Conservation (phyloP, 2,329 filamentous ascomycete genomes). For the Coleophoma eucalyptorum region DNA sequence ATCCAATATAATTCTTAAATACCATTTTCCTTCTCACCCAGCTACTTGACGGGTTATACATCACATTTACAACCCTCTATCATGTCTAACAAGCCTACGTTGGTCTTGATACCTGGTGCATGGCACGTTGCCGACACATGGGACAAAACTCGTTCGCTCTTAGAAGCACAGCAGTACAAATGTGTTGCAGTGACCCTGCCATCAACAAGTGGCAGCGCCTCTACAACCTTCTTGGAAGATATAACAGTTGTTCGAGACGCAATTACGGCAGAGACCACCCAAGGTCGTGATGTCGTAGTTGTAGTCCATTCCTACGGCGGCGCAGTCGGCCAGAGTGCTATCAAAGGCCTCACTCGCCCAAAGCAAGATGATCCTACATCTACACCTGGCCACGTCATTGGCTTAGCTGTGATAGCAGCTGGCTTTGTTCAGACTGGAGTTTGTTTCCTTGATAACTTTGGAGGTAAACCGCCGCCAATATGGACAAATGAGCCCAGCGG, state of each 20-base stretch:
- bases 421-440: slow-evolving; percentile 31
- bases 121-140: slow-evolving; percentile 39
- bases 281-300: slow-evolving; percentile 35
- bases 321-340: slow-evolving; percentile 30
- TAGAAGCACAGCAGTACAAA: slow-evolving; percentile 24
- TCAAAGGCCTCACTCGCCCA: slow-evolving; percentile 32
- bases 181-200: slow-evolving; percentile 30
- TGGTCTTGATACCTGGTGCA: slow-evolving; percentile 43
- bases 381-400: slow-evolving; percentile 29
- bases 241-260: slow-evolving; percentile 29
- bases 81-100: slow-evolving; percentile 22
- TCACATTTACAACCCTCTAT: background rate
- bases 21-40: too few relatives aligned
- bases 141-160: slow-evolving; percentile 29
- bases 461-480: slow-evolving; percentile 31
- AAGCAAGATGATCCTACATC: slow-evolving; percentile 7
- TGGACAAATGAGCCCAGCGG: slow-evolving; percentile 34
- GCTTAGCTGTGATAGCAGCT: slow-evolving; percentile 32
- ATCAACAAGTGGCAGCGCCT: slow-evolving; percentile 25
- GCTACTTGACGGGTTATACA: too few relatives aligned
- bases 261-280: slow-evolving; percentile 27
- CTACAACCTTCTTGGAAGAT: slow-evolving; percentile 31
- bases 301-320: slow-evolving; percentile 42
- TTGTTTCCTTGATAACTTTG: slow-evolving; percentile 31
- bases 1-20: too few relatives aligned